Evolutionary conservation across 345 rosid species (phyloP), one percentile per base, ranked within the genome.

Genomic region (Heritiera littoralis): DNA sequence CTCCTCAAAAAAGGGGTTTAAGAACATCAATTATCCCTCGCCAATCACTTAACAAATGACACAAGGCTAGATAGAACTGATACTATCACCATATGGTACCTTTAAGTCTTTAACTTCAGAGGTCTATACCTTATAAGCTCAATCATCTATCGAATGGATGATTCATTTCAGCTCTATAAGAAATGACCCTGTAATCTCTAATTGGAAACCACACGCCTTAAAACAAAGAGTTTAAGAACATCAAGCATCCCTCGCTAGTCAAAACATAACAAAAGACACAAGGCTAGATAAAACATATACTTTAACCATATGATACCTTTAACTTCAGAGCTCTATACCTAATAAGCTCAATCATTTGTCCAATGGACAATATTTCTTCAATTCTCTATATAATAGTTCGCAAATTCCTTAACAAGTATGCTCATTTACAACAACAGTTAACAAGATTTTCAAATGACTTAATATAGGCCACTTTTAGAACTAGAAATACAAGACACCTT

Each of bases 141-240:
- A 55, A 55, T 17, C 59, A 55, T 55, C 59, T 17, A 20, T 17
- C 3, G 5, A 49, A 49, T 49, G 54, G 15, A 49, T 49, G 15
- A 49, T 82, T 43, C 43, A 20, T 78, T 35, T 64, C 58, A 81
- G 45, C 49, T 23, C 59, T 64, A 54, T n/a, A 63, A 63, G 23
- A 72, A 54, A 5, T 13, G 28, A 9, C 28, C 20, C 14, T 7
- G 15, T 49, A 49, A 11, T 49, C 52, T 11, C 52, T 66, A 32
- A 68, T 9, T 43, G 9, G 9, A 28, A 30, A 66, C 14, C 18
- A 45, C 3, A 49, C 1, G 43, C 15, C 5, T 20, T 28, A 51
- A 23, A 9, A 70, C 10, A 2, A 70, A 18, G 18, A 40, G 32
- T 72, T 20, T 38, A n/a, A 68, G 14, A 68, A 68, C 2, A 45